Evolutionary conservation across 441 rosid genomes (phyloP), one percentile per base, ranked within the genome.

Genomic region (Sinapis alba): DNA sequence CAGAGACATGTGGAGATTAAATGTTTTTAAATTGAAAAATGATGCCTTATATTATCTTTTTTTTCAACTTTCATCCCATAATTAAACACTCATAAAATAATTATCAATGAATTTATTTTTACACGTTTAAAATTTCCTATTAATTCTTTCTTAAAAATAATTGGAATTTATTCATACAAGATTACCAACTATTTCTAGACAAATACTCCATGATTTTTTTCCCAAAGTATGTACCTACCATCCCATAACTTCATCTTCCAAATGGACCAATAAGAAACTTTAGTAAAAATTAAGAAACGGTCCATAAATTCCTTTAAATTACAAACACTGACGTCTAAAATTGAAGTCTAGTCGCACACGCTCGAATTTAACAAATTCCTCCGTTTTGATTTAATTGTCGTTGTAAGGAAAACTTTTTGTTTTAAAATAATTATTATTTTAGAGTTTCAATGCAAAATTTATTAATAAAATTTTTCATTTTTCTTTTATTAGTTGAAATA

Each of bases 281-380:
- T 2, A 26, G 7, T 19, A 0, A 67, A 67, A 34, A 13, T 36
- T 69, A 38, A 0, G 12, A 53, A 75, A 9, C 19, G 3, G n/a
- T 53, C 69, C 63, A 26, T 57, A 21, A 16, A 59, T 38, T 21
- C 50, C 62, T 60, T 50, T 16, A 26, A 51, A 68, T 26, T 26
- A 75, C 79, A 54, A 18, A 54, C 12, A 4, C 38, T 20, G 4
- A 32, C 60, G 7, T n/a, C 13, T 11, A 34, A 34, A 47, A 51
- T 2, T 51, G 34, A 18, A 68, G 64, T 3, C n/a, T n/a, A n/a
- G n/a, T 51, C 1, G 20, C 34, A 59, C 1, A n/a, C 4, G 24
- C 9, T 58, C 50, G n/a, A n/a, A n/a, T n/a, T n/a, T n/a, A n/a
- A n/a, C n/a, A n/a, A n/a, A n/a, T n/a, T n/a, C n/a, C n/a, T n/a